Conservation (phyloP, 768 basidiomycete genomes). For the Podaxis sp. region DNA sequence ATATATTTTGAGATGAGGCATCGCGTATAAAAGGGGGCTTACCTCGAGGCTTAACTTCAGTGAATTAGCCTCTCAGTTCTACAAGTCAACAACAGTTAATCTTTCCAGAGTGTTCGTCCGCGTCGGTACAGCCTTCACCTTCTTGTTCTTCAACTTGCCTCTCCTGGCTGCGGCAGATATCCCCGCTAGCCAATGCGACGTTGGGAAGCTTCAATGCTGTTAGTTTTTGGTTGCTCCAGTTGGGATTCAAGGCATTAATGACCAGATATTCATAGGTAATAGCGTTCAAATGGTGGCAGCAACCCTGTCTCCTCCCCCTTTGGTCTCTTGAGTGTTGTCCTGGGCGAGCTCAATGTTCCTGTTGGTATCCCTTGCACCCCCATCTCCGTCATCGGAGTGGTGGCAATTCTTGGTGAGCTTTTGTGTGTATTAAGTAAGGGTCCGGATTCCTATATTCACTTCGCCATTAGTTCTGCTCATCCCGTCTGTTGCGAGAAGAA, state of each 20-base stretch:
- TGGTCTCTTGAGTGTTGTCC: no score
- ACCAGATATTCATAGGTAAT: no score
- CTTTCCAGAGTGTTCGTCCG: conserved; percentile 19
- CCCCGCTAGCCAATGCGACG: conserved; percentile 23
- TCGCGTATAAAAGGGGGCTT: neutral
- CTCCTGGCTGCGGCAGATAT: conserved; percentile 16
- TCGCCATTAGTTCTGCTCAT: no score
- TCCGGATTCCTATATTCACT: no score
- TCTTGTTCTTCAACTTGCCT: conserved; percentile 15
- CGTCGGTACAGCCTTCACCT: conserved; percentile 13
- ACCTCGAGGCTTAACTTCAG: neutral
- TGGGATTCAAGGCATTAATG: neutral
- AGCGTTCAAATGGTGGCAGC: no score
- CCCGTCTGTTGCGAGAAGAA: no score
- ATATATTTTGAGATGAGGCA: neutral
- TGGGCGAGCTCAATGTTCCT: no score
- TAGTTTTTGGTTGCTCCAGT: neutral
- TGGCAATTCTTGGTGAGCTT: no score
- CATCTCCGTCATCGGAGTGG: no score
- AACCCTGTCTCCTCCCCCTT: no score
- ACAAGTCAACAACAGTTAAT: conserved; percentile 8
- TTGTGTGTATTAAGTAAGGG: no score
- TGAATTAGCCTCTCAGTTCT: neutral
- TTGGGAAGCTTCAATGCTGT: conserved; percentile 22
- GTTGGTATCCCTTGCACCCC: no score